These are phyloP conservation scores for Knufia petricola DNA, from an alignment of 2,329 filamentous ascomycete genomes.

Conservation along the genomic window DNA sequence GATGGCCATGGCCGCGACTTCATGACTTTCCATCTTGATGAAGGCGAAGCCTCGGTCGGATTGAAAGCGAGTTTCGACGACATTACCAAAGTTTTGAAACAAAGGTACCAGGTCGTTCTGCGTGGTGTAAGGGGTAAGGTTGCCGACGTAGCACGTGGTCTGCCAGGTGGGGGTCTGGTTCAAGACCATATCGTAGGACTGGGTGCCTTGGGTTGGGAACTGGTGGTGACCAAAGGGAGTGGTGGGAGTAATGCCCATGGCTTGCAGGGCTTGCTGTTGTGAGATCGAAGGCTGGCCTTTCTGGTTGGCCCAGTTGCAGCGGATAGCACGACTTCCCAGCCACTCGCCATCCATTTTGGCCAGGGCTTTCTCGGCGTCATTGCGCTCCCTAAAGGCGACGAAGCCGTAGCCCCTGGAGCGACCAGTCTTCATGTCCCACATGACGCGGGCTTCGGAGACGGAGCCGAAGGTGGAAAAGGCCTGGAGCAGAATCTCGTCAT, in stretches of 20 bases:
- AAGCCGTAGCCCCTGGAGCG: slow-evolving; percentile 96
- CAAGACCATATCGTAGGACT: slow-evolving; percentile 95
- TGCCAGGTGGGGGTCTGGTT: slow-evolving; percentile 95
- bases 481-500: slow-evolving; percentile 86
- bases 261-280: slow-evolving; percentile 91
- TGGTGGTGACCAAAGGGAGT: slow-evolving; percentile 95
- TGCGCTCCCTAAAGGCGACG: slow-evolving; percentile 88
- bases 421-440: slow-evolving; percentile 99
- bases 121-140: slow-evolving; percentile 93
- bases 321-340: slow-evolving; percentile 94
- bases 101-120: slow-evolving; percentile 94
- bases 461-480: slow-evolving; percentile 93
- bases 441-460: slow-evolving; percentile 94
- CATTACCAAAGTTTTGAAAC: slow-evolving; percentile 97
- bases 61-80: slow-evolving; percentile 95
- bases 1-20: slow-evolving; percentile 96
- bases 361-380: slow-evolving; percentile 88
- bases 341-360: slow-evolving; percentile 99
- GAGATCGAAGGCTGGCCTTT: slow-evolving; percentile 99
- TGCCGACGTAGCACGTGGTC: slow-evolving; percentile 96
- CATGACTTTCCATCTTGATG: slow-evolving; percentile 97
- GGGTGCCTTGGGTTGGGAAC: slow-evolving; percentile 91
- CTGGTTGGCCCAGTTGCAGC: slow-evolving; percentile 99
- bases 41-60: slow-evolving; percentile 96
- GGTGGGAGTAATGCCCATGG: slow-evolving; percentile 96